Base-by-base conservation (phyloP, 2,329 filamentous ascomycete species). In the Colletotrichum chlorophyti region DNA sequence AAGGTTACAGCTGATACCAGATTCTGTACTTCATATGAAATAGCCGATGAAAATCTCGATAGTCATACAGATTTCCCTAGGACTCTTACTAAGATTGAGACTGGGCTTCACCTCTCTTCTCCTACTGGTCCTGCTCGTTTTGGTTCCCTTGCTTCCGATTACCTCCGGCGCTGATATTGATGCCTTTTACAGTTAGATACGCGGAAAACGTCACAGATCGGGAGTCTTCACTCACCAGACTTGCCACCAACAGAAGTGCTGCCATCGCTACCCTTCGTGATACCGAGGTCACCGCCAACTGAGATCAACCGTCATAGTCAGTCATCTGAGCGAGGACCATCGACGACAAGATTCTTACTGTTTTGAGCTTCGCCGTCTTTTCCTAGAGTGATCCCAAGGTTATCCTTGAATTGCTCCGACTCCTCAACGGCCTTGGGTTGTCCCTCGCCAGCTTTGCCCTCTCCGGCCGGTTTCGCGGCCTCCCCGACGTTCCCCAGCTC, bases 231-330 rank as follows among this genome's bases (percentile, higher is more conserved):
- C 42, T 34, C n/a, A 59, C 55, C 50, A 23, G 50, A 54, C n/a
- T 59, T 59, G 19, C 55, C 55, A 7, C 55, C 50, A 14, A 59
- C 55, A 5, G 55, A 59, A 11, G 55, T 59, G 19, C 55, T 59
- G 8, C 55, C 55, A 19, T 59, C 55, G 6, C 55, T 59, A 5
- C 55, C 55, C 14, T 59, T 59, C 11, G 50, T 59, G n/a, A 59
- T 59, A 5, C 55, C 55, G 1, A 59, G 37, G n/a, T 59, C 48
- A 8, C 55, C 55, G n/a, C 55, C 55, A 10, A 59, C 55, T 59
- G 17, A 1, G 1, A 14, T 12, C 5, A n/a, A n/a, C n/a, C n/a
- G 9, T 12, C 4, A 24, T 12, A 9, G 15, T 53, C 8, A 50
- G 23, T 40, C 19, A 15, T 32, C 14, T 5, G 10, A 19, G 21